Evolutionary conservation across 768 basidiomycete species (phyloP).

Genomic region (Coprinopsis sp.): DNA sequence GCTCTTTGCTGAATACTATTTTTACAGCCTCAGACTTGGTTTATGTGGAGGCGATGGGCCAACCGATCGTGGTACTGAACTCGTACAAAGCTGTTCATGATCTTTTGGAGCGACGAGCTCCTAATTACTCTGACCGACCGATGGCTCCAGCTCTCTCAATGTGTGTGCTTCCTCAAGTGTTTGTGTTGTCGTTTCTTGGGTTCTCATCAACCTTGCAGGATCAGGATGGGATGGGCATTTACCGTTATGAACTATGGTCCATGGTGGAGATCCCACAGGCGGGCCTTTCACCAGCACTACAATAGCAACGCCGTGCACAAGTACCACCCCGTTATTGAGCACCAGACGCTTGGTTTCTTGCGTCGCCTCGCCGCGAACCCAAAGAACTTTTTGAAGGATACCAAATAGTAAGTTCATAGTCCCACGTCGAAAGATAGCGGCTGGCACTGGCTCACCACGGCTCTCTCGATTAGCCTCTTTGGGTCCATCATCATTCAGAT

Average conservation of each 20-base stretch:
- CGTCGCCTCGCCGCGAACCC: constrained; percentile 33
- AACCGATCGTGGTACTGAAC: constrained; percentile 2
- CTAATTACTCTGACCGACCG: constrained; percentile 8
- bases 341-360: constrained; percentile 34
- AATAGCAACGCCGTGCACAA: constrained; percentile 27
- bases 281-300: constrained; percentile 41
- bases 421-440: not conserved
- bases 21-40: too few relatives aligned
- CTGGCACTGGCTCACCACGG: constrained; percentile 2
- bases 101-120: constrained; percentile 2
- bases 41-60: constrained; percentile 2
- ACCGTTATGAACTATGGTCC: constrained; percentile 28
- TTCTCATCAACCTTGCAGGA: not conserved
- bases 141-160: not conserved
- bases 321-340: constrained; percentile 36
- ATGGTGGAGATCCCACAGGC: constrained; percentile 40
- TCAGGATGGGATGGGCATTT: constrained; percentile 39
- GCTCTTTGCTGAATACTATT: too few relatives aligned
- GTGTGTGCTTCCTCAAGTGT: not conserved
- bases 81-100: not conserved
- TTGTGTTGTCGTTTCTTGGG: not conserved
- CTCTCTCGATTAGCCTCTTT: constrained; percentile 28
- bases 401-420: constrained; percentile 2
- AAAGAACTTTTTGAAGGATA: constrained; percentile 13
- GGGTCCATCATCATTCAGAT: too few relatives aligned